phyloP scores from a whole-genome alignment of 164 flowering plant genomes.

The Vitis labrusca region DNA sequence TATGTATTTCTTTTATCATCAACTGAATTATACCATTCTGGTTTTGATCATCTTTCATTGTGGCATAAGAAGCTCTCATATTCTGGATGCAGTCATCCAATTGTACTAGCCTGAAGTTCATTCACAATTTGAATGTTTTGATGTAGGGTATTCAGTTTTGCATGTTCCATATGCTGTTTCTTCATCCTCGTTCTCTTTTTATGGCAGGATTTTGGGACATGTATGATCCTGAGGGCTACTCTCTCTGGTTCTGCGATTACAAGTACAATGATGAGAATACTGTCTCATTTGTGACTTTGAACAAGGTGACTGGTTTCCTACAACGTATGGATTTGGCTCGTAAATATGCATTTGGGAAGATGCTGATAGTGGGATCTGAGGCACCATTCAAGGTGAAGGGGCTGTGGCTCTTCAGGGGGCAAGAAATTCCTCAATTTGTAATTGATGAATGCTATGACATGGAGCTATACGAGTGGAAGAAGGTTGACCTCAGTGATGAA shows the following conservation, averaged over 20 bases:
- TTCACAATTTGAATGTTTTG: background rate
- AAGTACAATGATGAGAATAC: conserved; percentile 79
- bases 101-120: background rate
- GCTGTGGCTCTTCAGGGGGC: conserved; percentile 94
- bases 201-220: conserved; percentile 98
- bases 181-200: background rate
- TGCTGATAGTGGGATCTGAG: conserved; percentile 71
- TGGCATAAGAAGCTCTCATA: no score
- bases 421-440: conserved; percentile 75
- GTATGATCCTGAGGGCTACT: conserved; percentile 93
- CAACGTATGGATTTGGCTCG: conserved; percentile 89
- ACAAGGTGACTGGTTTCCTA: conserved; percentile 47
- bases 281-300: conserved; percentile 85
- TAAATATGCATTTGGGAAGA: conserved; percentile 95
- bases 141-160: background rate
- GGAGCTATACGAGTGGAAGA: conserved; percentile 84
- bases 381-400: conserved; percentile 92
- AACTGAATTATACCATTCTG: no score
- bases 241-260: conserved; percentile 51
- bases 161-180: no score
- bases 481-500: conserved; percentile 78
- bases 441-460: conserved; percentile 88
- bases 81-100: no score
- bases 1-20: no score
- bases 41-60: no score